phyloP scores from a whole-genome alignment of 2,329 filamentous ascomycete genomes.

The Verruconis gallopava region DNA sequence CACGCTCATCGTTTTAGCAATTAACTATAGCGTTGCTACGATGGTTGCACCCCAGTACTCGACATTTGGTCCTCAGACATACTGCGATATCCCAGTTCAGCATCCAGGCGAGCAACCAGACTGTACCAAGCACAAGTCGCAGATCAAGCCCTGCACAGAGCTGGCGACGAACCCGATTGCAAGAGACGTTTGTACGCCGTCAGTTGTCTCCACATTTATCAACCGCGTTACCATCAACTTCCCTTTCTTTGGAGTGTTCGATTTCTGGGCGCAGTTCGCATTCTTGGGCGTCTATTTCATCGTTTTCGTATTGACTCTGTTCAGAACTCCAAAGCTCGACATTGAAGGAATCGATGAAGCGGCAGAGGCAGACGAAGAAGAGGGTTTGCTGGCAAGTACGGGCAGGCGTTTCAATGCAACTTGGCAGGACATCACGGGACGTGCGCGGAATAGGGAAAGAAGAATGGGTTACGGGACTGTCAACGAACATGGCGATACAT shows the following conservation, averaged over 20 bases:
- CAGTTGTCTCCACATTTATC: conserved; percentile 80
- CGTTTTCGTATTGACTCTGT: conserved; percentile 64
- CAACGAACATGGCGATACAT: conserved; percentile 2
- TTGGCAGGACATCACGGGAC: conserved; percentile 75
- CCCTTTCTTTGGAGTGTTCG: conserved; percentile 83
- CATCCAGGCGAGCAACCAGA: conserved; percentile 56
- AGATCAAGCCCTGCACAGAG: conserved; percentile 75
- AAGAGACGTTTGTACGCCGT: conserved; percentile 75
- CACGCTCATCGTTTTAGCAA: conserved; percentile 74
- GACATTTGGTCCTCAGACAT: conserved; percentile 87
- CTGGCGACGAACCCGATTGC: conserved; percentile 56
- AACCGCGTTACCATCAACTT: conserved; percentile 89
- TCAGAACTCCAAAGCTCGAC: conserved; percentile 68
- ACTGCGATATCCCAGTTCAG: conserved; percentile 61
- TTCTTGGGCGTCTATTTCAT: conserved; percentile 74
- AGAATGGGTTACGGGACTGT: conserved; percentile 11
- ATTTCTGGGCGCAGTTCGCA: conserved; percentile 92
- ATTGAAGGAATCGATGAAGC: conserved; percentile 74
- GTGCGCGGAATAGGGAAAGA: conserved; percentile 22
- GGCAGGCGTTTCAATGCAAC: conserved; percentile 70
- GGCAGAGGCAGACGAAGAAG: conserved; percentile 83
- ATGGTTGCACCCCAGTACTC: conserved; percentile 92
- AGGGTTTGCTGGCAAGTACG: conserved; percentile 76
- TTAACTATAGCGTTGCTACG: conserved; percentile 89
- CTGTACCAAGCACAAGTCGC: conserved; percentile 56